Percentiles rank a stretch among this genome's conserved stretches.
These are phyloP conservation scores for Phytophthora megakarya DNA, from an alignment of 352 stramenopile genomes.

Conservation along the genomic window DNA sequence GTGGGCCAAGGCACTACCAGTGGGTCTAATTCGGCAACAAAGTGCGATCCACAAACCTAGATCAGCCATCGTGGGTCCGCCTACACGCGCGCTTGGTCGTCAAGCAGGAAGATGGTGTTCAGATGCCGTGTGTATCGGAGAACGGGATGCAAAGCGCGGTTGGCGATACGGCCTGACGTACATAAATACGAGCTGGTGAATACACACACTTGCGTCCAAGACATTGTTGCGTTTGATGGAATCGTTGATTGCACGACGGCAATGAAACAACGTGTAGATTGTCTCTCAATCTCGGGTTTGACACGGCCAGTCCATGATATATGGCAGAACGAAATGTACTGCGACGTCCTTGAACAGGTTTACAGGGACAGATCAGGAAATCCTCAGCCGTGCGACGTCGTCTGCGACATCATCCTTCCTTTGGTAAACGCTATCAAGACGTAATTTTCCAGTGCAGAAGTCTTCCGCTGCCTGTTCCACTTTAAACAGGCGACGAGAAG, in stretches of 20 bases:
- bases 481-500: neutral
- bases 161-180: neutral
- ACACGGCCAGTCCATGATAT: neutral
- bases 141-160: neutral
- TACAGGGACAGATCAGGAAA: neutral
- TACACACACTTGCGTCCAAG: constrained; percentile 4
- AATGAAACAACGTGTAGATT: neutral
- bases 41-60: neutral
- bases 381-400: neutral
- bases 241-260: neutral
- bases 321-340: neutral
- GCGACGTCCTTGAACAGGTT: neutral
- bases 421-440: too few species aligned
- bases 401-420: neutral
- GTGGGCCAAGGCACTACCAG: too few species aligned
- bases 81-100: neutral
- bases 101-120: constrained; percentile 4
- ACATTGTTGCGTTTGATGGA: neutral
- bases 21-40: too few species aligned
- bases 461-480: neutral
- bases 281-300: neutral
- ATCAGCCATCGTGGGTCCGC: neutral
- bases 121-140: constrained; percentile 1
- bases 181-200: constrained; percentile 7
- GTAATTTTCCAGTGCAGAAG: neutral